Percentiles rank a stretch among this genome's conserved stretches.
These are phyloP conservation scores for Hydnomerulius pinastri DNA, from an alignment of 768 basidiomycete genomes.

Conservation along the genomic window DNA sequence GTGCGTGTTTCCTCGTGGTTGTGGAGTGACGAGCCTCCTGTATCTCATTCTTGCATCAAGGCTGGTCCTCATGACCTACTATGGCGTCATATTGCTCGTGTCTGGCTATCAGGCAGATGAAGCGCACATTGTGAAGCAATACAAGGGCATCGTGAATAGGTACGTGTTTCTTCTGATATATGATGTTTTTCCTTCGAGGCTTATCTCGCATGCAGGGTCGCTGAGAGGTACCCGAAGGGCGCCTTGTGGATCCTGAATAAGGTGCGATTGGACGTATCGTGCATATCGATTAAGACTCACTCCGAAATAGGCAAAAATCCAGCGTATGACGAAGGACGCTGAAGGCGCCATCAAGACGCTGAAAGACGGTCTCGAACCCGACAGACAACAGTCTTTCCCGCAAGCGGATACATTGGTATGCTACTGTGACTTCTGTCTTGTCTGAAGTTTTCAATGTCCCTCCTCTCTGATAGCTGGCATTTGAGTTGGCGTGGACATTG, in stretches of 20 bases:
- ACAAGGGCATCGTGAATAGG: slow-evolving; percentile 65
- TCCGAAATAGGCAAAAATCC: slow-evolving; percentile 60
- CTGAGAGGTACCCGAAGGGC: slow-evolving; percentile 61
- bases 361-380: slow-evolving; percentile 55
- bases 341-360: slow-evolving; percentile 67
- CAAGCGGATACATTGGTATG: slow-evolving; percentile 74
- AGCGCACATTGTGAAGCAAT: slow-evolving; percentile 59
- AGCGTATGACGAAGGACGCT: slow-evolving; percentile 69
- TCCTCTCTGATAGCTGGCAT: slow-evolving; percentile 53
- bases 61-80: slow-evolving; percentile 79
- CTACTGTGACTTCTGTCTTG: neutral
- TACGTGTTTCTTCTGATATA: slow-evolving; percentile 30
- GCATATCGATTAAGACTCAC: neutral
- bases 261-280: too few relatives aligned
- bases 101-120: slow-evolving; percentile 80
- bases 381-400: slow-evolving; percentile 53
- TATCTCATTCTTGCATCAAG: slow-evolving; percentile 34
- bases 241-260: slow-evolving; percentile 75
- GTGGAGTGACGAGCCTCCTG: neutral
- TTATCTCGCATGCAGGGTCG: slow-evolving; percentile 40
- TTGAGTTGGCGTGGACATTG: slow-evolving; percentile 79
- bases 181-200: neutral
- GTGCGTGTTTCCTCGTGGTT: slow-evolving; percentile 38
- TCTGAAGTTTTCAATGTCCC: neutral
- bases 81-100: slow-evolving; percentile 68